Evolutionary conservation across 805 yeast species (phyloP), one percentile per base, ranked within the genome.

Genomic region (Yamadazyma sp.): DNA sequence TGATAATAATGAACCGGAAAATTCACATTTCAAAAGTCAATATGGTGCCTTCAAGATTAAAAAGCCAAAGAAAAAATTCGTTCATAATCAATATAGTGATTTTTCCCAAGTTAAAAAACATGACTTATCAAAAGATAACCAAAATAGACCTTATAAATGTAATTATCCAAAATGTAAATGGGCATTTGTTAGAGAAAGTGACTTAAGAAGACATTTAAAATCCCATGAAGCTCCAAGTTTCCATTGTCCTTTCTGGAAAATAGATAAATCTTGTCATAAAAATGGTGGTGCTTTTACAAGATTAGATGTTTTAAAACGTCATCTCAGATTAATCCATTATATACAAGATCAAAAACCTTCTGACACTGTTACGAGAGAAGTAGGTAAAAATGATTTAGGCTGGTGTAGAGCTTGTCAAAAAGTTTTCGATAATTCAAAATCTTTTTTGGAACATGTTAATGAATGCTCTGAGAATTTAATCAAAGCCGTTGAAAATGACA

Each of bases 221-320:
- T 78, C 86, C 3, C 91, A 83, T 50, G 68, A 70, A 27, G 69
- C 74, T 32, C 89, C 89, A 3, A 70, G 69, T 39, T 77, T 77
- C 49, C 80, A 75, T 43, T 83, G 91, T 52, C 91, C 91, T 3
- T 83, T 70, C 58, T 82, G 85, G 84, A 68, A 69, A 36, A 64
- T 70, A 17, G 84, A 79, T 45, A 78, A 81, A 4, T 74, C 83
- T 5, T 83, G 89, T 53, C 93, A 83, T 55, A 68, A 83, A 36
- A 82, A 81, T 44, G 86, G 83, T 14, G 89, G 91, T 11, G 75
- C 86, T 0, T 84, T 84, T 58, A 78, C 77, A 48, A 65, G 93
- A 29, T 58, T 82, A 40, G 93, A 84, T 50, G 89, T 84, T 20
- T 62, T 83, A 43, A 83, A 83, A 45, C 68, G 93, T 29, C 93